Percentiles rank a stretch among this genome's conserved stretches.
phyloP scores from a whole-genome alignment of 129 eudicot species.

The Glebionis coronaria region DNA sequence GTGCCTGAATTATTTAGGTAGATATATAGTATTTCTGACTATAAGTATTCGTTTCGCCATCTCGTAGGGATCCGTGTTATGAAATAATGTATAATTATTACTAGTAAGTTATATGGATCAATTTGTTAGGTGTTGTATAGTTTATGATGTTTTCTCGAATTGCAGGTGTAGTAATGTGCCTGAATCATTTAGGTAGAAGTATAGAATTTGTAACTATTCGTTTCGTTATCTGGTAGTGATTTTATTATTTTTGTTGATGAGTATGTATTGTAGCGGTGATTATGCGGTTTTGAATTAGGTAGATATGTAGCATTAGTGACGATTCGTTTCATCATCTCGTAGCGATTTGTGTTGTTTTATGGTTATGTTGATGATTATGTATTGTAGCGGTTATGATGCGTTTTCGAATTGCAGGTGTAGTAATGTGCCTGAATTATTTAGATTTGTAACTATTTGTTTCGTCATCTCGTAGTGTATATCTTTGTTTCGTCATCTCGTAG shows the following conservation, averaged over 20 bases:
- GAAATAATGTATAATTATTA: neutral
- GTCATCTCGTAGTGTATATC: no score
- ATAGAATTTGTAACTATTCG: neutral
- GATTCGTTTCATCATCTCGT: neutral
- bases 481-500: no score
- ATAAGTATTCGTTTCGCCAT: neutral
- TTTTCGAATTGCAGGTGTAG: constrained; percentile 3
- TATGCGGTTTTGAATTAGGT: neutral
- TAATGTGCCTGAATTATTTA: neutral
- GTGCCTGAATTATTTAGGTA: neutral
- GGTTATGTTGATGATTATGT: neutral
- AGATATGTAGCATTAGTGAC: neutral
- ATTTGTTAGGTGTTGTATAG: constrained; percentile 9
- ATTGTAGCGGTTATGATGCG: constrained; percentile 14
- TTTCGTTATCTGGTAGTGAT: neutral
- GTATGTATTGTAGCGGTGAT: no score
- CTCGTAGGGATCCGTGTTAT: neutral
- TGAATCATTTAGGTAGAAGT: neutral
- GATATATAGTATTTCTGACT: neutral
- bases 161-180: neutral
- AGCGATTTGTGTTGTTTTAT: neutral
- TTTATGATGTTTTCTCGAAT: constrained; percentile 13
- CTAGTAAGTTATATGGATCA: neutral
- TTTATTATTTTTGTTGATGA: no score
- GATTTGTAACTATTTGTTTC: no score